phyloP scores from a whole-genome alignment of 139 green algal species.

The Haematococcus sp. region DNA sequence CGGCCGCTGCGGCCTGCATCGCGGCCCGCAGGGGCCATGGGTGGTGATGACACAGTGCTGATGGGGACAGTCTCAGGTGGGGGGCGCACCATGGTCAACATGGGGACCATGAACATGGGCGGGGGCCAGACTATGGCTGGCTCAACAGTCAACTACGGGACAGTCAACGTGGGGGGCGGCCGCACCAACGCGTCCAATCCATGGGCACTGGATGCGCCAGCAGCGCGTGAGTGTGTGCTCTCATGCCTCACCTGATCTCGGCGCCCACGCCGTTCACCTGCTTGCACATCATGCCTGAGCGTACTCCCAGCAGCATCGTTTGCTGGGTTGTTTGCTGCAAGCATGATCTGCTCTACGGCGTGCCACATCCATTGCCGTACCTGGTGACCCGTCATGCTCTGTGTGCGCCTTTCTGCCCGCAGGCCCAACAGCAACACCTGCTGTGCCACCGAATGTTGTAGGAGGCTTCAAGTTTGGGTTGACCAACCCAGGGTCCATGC shows the following conservation, averaged over 20 bases:
- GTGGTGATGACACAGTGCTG: constrained; percentile 18
- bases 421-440: no score
- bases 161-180: constrained; percentile 12
- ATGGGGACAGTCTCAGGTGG: constrained; percentile 4
- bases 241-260: no score
- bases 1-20: background rate
- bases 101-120: constrained; percentile 22
- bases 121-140: constrained; percentile 12
- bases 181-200: constrained; percentile 12
- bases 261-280: no score
- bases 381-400: no score
- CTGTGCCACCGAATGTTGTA: no score
- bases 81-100: constrained; percentile 26
- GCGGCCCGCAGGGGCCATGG: background rate
- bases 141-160: constrained; percentile 33
- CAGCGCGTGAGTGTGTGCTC: no score
- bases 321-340: no score
- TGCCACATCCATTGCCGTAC: no score
- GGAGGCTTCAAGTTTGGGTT: constrained; percentile 9
- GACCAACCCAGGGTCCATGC: background rate
- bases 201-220: no score
- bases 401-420: no score
- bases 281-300: no score
- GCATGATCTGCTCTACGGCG: no score
- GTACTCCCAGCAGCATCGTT: background rate